Evolutionary conservation across 768 basidiomycete species (phyloP), one percentile per base, ranked within the genome.

Genomic region (Russula griseocarnosa): DNA sequence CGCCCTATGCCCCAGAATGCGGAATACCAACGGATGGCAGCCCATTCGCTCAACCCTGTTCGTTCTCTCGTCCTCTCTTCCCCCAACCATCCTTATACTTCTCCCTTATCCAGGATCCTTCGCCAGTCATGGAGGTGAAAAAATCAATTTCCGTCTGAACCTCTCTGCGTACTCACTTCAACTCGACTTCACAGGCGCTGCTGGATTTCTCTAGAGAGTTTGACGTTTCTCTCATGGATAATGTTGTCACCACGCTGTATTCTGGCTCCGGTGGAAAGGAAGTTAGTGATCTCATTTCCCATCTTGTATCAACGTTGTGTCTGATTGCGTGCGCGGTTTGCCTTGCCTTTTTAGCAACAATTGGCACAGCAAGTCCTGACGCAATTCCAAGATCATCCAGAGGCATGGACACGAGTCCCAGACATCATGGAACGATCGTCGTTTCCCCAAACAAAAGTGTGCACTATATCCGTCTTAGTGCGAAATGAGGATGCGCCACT

Each of bases 341-440:
- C 58, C 24, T 32, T 26, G 55, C 49, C 56, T 26, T 61, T 40
- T 61, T 40, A 98, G 95, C 95, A 95, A 91, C 89, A 91, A 85
- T 75, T 87, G 74, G 96, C 96, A 18, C 96, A 98, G 76, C 89
- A 90, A 74, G 81, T 93, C 66, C 82, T 99, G 69, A 97, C 96
- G 9, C 94, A 95, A 73, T 88, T 99, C 72, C 94, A 98, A 76
- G 97, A 99, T 65, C 83, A 94, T 74, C 90, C 92, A 20, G 96
- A 98, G 64, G 87, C 95, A 40, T 99, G 97, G 97, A 95, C 94
- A 67, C 83, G 91, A 74, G 97, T 98, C 8, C 97, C 97, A 46
- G 89, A 90, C 65, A 90, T 99, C 70, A 80, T 99, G 63, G 94
- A 97, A 71, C 81, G 81, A 56, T 90, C 93, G 1, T 79, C 81